Conservation (phyloP, 2,329 filamentous ascomycete genomes). For the Colletotrichum sp. region DNA sequence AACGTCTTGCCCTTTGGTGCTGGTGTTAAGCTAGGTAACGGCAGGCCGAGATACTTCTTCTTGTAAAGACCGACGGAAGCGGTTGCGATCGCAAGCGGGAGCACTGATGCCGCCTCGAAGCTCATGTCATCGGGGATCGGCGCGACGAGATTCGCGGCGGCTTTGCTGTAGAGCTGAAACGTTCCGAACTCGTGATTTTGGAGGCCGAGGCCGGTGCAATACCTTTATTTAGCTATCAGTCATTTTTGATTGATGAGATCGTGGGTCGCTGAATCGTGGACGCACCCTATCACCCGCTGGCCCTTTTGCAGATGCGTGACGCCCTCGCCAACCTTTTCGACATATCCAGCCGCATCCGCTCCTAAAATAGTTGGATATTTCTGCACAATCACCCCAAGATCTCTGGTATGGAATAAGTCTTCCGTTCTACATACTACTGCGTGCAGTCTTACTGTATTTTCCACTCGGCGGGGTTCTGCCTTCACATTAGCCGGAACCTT, state of each 20-base stretch:
- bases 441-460: neutral
- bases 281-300: conserved; percentile 24
- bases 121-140: neutral
- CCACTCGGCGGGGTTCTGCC: neutral
- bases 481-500: no score
- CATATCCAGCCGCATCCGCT: conserved; percentile 26
- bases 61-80: conserved; percentile 25
- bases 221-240: no score
- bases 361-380: conserved; percentile 15
- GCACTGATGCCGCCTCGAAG: conserved; percentile 1
- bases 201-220: neutral
- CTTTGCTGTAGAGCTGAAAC: conserved; percentile 6
- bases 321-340: conserved; percentile 24
- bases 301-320: conserved; percentile 25
- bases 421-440: accelerated
- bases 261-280: no score
- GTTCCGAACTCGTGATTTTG: neutral
- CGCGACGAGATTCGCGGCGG: neutral
- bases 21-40: neutral
- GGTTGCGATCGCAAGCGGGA: conserved; percentile 16
- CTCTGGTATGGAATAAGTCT: accelerated
- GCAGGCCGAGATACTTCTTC: conserved; percentile 20
- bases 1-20: conserved; percentile 20
- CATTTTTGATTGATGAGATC: no score
- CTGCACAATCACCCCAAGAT: neutral